These are phyloP conservation scores for Hypoxylon intermedium DNA, from an alignment of 495 filamentous ascomycete species.

Conservation along the genomic window DNA sequence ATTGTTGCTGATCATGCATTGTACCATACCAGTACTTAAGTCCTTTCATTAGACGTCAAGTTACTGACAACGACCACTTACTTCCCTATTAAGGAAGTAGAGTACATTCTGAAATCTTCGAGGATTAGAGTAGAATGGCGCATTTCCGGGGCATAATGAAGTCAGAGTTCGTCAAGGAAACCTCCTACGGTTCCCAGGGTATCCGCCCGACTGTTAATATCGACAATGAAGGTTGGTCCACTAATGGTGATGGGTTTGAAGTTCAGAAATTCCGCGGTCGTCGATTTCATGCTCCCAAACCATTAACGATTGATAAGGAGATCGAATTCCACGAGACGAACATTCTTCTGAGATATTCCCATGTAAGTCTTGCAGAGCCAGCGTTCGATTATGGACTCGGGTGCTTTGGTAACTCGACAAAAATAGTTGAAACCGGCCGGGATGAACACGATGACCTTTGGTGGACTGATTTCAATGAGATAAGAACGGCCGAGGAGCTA, in stretches of 20 bases:
- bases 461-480: conserved; percentile 10
- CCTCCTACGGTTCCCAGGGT: conserved; percentile 1
- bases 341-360: background rate
- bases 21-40: no score
- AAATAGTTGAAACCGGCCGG: conserved; percentile 23
- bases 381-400: conserved; percentile 21
- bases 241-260: background rate
- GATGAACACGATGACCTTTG: conserved; percentile 4
- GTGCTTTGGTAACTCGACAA: conserved; percentile 22
- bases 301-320: background rate
- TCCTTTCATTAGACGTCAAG: no score
- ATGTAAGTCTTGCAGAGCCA: background rate
- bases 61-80: no score
- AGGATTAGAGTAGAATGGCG: no score
- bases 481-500: conserved; percentile 8
- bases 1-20: no score
- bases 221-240: conserved; percentile 8
- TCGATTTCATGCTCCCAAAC: background rate
- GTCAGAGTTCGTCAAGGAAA: background rate
- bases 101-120: no score
- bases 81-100: no score
- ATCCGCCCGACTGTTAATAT: background rate
- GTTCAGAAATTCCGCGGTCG: conserved; percentile 5
- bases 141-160: no score
- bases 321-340: background rate